Conservation (phyloP, 139 green algal genomes). For the Chlamydomonas schloesseri region DNA sequence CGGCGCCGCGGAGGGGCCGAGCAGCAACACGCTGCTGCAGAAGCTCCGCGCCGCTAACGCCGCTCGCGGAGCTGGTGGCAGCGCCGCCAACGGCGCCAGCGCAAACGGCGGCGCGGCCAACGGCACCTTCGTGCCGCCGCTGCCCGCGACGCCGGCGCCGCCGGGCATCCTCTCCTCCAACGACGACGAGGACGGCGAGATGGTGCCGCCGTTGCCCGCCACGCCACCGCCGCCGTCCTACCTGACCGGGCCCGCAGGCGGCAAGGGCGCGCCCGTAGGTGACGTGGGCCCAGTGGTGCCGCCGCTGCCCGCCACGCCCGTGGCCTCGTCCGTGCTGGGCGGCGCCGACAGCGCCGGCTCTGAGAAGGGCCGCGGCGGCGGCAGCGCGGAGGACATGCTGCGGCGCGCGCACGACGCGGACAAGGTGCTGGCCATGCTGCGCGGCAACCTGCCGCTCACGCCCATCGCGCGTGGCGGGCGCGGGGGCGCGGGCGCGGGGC, state of each 20-base stretch:
- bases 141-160: constrained; percentile 23
- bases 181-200: neutral
- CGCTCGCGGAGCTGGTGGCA: neutral
- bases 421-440: constrained; percentile 22
- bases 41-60: constrained; percentile 33
- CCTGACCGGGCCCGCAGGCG: neutral
- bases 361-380: neutral
- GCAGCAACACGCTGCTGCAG: neutral
- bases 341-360: neutral
- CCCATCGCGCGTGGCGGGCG: constrained; percentile 7
- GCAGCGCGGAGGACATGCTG: constrained; percentile 17
- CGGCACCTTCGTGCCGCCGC: neutral
- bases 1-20: neutral
- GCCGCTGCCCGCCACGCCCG: constrained; percentile 27
- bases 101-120: neutral
- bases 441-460: constrained; percentile 38
- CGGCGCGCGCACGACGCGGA: constrained; percentile 16
- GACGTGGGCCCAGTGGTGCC: neutral
- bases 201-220: constrained; percentile 18
- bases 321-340: neutral
- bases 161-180: constrained; percentile 4
- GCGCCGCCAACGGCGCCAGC: neutral
- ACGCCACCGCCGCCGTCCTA: constrained; percentile 42
- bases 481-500: neutral
- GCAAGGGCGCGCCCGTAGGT: neutral